phyloP scores from a whole-genome alignment of 2,329 filamentous ascomycete genomes.

The Mariannaea elegans region DNA sequence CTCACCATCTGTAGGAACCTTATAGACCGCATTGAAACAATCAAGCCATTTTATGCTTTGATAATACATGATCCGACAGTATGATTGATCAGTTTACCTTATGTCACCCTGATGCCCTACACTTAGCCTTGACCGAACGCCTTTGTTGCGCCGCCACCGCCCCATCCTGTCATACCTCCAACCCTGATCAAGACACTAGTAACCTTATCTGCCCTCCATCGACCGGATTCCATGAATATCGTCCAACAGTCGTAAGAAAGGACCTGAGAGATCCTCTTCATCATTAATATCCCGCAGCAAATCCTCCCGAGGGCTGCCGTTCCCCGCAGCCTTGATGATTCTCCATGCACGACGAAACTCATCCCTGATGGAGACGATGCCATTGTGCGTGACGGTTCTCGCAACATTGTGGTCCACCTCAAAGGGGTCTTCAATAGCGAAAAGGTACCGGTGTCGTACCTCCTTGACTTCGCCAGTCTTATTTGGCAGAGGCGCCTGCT shows the following conservation, averaged over 20 bases:
- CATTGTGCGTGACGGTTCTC: conserved; percentile 83
- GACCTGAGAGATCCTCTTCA: conserved; percentile 31
- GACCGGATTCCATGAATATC: conserved; percentile 46
- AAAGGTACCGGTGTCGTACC: conserved; percentile 81
- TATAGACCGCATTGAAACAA: not conserved
- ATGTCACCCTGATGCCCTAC: not conserved
- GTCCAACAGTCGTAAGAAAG: conserved; percentile 42
- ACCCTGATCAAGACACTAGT: not conserved
- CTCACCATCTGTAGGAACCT: too few species aligned
- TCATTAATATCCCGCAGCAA: conserved; percentile 62
- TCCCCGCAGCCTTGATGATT: conserved; percentile 68
- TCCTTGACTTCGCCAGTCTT: conserved; percentile 65
- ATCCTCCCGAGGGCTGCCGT: conserved; percentile 52
- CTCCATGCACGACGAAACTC: conserved; percentile 85
- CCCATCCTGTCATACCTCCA: not conserved
- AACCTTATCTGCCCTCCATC: not conserved
- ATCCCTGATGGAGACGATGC: conserved; percentile 82
- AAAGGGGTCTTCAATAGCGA: conserved; percentile 93
- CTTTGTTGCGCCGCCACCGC: conserved; percentile 3
- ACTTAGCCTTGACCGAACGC: not conserved
- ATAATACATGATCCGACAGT: conserved; percentile 8
- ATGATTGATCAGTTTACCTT: not conserved
- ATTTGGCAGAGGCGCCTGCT: conserved; percentile 27
- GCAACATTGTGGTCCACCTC: conserved; percentile 89
- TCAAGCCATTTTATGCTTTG: not conserved